phyloP scores from a whole-genome alignment of 2,329 filamentous ascomycete species.

The Blastomyces emzantsi region DNA sequence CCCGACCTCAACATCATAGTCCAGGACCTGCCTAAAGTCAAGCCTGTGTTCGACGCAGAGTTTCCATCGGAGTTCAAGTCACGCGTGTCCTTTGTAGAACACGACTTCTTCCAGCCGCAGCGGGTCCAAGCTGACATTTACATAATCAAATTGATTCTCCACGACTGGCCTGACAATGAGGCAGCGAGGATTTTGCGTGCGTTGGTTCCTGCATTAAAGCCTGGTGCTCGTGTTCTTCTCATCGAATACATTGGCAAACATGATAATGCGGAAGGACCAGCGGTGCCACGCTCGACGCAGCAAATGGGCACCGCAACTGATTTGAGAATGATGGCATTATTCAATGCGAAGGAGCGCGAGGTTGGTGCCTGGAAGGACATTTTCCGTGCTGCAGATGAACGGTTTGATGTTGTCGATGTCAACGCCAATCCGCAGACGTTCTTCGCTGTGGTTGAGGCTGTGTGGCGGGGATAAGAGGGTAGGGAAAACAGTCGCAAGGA shows the following conservation, averaged over 20 bases:
- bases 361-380: conserved; percentile 41
- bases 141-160: conserved; percentile 52
- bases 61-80: conserved; percentile 11
- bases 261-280: conserved; percentile 14
- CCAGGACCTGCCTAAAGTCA: conserved; percentile 16
- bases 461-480: conserved; percentile 6
- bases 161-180: conserved; percentile 52
- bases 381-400: conserved; percentile 39
- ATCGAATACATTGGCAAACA: conserved; percentile 27
- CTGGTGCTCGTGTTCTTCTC: conserved; percentile 43
- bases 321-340: conserved; percentile 44
- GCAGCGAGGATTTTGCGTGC: conserved; percentile 42
- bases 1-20: conserved; percentile 20
- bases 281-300: conserved; percentile 19
- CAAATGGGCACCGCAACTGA: conserved; percentile 35
- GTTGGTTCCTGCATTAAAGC: conserved; percentile 48
- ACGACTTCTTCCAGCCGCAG: conserved; percentile 53
- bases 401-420: conserved; percentile 26
- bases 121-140: conserved; percentile 49
- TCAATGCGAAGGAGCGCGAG: conserved; percentile 42
- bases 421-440: conserved; percentile 11
- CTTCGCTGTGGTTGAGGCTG: conserved; percentile 13
- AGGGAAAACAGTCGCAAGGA: not conserved
- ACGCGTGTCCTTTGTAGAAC: conserved; percentile 34
- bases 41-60: conserved; percentile 3